Evolutionary conservation across 495 filamentous ascomycete genomes (phyloP), one percentile per base, ranked within the genome.

Genomic region (Pseudoneurospora amorphoporcata): DNA sequence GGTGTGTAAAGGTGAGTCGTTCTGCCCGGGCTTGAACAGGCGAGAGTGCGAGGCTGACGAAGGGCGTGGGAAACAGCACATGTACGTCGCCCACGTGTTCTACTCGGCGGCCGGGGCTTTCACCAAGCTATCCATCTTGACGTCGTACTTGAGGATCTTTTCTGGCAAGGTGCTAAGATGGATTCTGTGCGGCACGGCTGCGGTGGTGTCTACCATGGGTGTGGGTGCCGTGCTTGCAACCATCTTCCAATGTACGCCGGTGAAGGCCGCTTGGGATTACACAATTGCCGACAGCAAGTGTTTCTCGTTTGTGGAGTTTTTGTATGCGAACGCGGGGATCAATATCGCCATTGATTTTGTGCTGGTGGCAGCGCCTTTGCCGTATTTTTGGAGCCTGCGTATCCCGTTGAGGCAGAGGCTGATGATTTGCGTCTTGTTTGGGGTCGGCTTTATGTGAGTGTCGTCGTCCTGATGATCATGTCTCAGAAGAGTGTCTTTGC

Each of bases 221-320:
- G 75, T 84, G 38, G 79, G 78, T 65, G 83, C 83, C 72, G 81
- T 85, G 41, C 80, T 83, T 37, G 77, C 82, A 9, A 83, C 81
- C 37, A 78, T 87, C 45, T 83, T 87, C 68, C 83, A 86, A 73
- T 88, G 85, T 72, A 77, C 65, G 0, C 85, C 84, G 0, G 77
- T 87, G 23, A 41, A 78, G 39, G 81, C 80, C 17, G 79, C 81
- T 12, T 87, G 83, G 84, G 77, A 86, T 68, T 79, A 79, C 0
- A 74, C 71, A 8, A 68, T 76, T 19, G 69, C 81, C 19, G 77
- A 79, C 0, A 78, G 82, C 0, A 71, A 75, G 14, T 87, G 85
- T 71, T 83, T 84, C 70, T 77, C 81, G 19, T 80, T 85, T 53
- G 80, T 82, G 53, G 77, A 74, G 38, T 84, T 83, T 12, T 82